Percentiles rank a stretch among this genome's conserved stretches.
Conservation (phyloP, 1,139 yeast species). For the Saccharomyces hybrid region DNA sequence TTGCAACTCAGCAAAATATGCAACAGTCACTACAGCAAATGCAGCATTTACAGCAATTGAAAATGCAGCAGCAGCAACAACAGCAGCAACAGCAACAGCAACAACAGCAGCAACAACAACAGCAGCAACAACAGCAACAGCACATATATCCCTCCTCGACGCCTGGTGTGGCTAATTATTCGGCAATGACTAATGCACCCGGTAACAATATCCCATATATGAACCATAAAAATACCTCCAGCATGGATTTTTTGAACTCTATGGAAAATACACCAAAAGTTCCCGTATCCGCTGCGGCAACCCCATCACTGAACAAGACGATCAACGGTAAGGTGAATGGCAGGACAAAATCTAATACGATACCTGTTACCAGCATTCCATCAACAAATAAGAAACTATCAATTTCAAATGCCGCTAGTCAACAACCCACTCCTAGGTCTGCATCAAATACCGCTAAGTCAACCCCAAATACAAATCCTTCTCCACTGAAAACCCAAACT, state of each 20-base stretch:
- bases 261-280: not conserved
- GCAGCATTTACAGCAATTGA: constrained; percentile 2
- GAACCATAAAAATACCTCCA: not conserved
- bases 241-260: not conserved
- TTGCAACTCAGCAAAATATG: constrained; percentile 1
- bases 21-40: constrained; percentile 1
- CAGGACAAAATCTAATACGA: constrained; percentile 12
- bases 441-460: not conserved
- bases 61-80: not conserved
- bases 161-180: not conserved
- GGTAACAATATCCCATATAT: not conserved
- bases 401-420: not conserved
- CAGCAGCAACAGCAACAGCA: not conserved
- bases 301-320: constrained; percentile 8
- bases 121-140: not conserved
- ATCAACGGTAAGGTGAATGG: constrained; percentile 20
- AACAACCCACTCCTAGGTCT: not conserved
- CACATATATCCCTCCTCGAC: constrained; percentile 1
- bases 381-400: not conserved
- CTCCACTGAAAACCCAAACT: not conserved
- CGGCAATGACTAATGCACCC: not conserved
- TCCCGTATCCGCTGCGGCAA: not conserved
- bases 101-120: not conserved
- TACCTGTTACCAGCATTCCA: not conserved
- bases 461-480: not conserved